Base-by-base conservation (phyloP, 192 early-diverging fungal species). In the Jimgerdemannia flammicorona region DNA sequence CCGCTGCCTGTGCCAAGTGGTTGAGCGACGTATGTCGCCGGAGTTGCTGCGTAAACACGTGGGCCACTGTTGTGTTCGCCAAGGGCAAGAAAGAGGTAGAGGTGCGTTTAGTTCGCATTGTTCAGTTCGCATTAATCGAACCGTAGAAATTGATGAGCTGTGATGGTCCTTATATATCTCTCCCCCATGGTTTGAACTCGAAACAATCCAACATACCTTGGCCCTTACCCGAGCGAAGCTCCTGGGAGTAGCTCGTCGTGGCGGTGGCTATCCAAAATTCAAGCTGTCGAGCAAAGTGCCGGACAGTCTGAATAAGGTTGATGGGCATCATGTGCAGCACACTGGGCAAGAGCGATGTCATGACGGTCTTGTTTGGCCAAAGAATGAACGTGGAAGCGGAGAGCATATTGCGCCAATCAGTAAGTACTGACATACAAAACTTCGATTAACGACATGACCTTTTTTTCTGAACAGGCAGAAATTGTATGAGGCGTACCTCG, bases 11-110 rank as follows among this genome's bases (percentile, higher is more conserved):
- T 1, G 86, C 86, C 18, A 81, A 65, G 44, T 79, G 76, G 67
- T 87, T 87, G 11, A 87, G 71, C 3, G 81, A 78, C 3, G 84
- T 74, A 41, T 84, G 83, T 44, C 83, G 77, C 9, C 82, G 78
- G 17, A 87, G 75, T 66, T 87, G 83, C 17, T 79, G 76, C 17
- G 77, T 71, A 72, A 86, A 87, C 1, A 86, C 82, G 67, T 78
- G 75, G n/a, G 81, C 86, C 4, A 86, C 85, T 86, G 41, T 75
- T 70, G 29, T 73, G 44, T 6, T 59, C 6, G 6, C 0, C 14
- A 59, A 10, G 49, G 14, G 49, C 49, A 59, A 59, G 29, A 59
- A 59, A 0, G 49, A 10, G 6, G 49, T 6, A 14, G 49, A 59
- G 14, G 49, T 14, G 8, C 49, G n/a, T 10, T 10, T 59, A 59